Percentiles rank a stretch among this genome's conserved stretches.
phyloP scores from a whole-genome alignment of 2,329 filamentous ascomycete species.

The Colletotrichum orchidophilum region DNA sequence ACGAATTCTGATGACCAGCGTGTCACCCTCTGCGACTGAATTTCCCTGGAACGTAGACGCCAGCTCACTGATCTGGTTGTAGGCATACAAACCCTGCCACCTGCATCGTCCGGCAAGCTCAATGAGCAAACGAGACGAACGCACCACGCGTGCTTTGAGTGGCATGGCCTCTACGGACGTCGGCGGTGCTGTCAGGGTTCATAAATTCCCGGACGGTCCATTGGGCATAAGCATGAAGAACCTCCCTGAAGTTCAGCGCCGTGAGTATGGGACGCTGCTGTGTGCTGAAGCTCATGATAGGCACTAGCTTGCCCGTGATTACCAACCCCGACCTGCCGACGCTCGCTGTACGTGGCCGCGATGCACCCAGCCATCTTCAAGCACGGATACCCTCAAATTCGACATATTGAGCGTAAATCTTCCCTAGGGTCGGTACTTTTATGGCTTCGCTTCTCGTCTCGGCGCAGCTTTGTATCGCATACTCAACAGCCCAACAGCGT shows the following conservation, averaged over 20 bases:
- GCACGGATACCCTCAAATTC: no score
- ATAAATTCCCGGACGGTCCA: background rate
- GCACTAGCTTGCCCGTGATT: background rate
- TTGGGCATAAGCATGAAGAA: slow-evolving; percentile 34
- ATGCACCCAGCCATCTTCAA: slow-evolving; percentile 31
- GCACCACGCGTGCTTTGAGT: background rate
- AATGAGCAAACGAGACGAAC: background rate
- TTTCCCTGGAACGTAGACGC: background rate
- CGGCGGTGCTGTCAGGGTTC: background rate
- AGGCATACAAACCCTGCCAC: background rate
- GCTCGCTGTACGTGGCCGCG: slow-evolving; percentile 36
- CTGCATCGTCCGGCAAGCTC: background rate
- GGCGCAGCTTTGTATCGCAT: no score
- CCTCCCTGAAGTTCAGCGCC: slow-evolving; percentile 31
- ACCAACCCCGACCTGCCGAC: slow-evolving; percentile 26
- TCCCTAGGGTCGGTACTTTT: no score
- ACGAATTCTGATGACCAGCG: background rate
- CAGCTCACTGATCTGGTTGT: background rate
- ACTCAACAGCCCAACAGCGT: no score
- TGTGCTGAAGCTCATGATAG: slow-evolving; percentile 35
- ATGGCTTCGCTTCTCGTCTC: no score
- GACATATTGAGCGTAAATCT: no score
- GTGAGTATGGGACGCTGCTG: slow-evolving; percentile 39
- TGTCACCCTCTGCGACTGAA: background rate
- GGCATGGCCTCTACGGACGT: background rate